phyloP scores from a whole-genome alignment of 192 early-diverging fungal genomes.

The Physocladia obscura region DNA sequence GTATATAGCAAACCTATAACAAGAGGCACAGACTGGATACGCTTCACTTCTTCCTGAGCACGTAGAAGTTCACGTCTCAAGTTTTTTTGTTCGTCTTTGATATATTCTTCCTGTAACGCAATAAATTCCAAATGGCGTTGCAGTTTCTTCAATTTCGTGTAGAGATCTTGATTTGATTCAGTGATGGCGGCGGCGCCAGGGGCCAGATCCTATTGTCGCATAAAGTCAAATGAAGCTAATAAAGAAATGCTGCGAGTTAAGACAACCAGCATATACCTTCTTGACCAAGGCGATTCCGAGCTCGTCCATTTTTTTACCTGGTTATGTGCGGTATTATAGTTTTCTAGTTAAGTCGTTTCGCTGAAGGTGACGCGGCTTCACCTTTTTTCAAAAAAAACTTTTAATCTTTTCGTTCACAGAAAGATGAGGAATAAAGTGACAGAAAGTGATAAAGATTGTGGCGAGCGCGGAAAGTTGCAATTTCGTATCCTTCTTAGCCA shows the following conservation, averaged over 20 bases:
- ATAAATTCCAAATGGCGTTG: conserved; percentile 94
- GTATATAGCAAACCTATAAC: conserved; percentile 95
- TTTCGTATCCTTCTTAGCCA: too few relatives aligned
- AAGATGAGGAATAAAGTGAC: too few relatives aligned
- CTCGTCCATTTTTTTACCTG: conserved; percentile 19
- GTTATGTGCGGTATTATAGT: too few relatives aligned
- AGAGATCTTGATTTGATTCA: conserved; percentile 79
- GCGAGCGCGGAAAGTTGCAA: too few relatives aligned
- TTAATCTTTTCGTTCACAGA: too few relatives aligned
- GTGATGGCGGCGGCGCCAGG: background rate
- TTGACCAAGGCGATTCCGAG: conserved; percentile 9
- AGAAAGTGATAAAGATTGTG: too few relatives aligned
- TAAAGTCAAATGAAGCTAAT: background rate
- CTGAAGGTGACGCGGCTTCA: too few relatives aligned
- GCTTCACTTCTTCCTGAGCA: conserved; percentile 96
- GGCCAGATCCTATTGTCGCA: background rate
- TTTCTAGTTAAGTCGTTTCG: too few relatives aligned
- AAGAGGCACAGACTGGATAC: conserved; percentile 95
- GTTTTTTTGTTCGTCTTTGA: conserved; percentile 97
- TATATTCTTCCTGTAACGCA: conserved; percentile 97
- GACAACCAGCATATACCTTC: background rate
- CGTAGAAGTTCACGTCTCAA: conserved; percentile 90
- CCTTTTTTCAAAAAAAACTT: too few relatives aligned
- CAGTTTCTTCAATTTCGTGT: conserved; percentile 91
- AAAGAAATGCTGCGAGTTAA: background rate